These are phyloP conservation scores for Trifolium fragiferum DNA, from an alignment of 306 rosid genomes.

Conservation along the genomic window DNA sequence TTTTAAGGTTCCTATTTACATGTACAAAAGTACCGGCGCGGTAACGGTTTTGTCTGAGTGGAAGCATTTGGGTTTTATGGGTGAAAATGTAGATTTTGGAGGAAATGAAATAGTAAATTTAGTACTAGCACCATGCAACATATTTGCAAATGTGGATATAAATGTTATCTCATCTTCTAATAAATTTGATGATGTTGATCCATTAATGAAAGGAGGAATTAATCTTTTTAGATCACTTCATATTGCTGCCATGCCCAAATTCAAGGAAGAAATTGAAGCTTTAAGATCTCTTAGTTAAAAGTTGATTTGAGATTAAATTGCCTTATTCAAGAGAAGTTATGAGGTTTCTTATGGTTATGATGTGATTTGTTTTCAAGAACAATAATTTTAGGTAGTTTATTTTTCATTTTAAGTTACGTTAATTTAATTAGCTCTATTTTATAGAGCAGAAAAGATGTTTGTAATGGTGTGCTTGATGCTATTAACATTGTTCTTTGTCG, in stretches of 20 bases:
- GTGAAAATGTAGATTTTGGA: constrained; percentile 44
- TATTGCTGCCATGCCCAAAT: constrained; percentile 31
- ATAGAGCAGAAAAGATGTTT: no score
- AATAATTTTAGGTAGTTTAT: no score
- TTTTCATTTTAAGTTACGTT: no score
- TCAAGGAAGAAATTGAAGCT: constrained; percentile 46
- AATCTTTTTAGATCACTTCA: constrained; percentile 41
- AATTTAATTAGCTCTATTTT: no score
- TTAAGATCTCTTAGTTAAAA: constrained; percentile 11
- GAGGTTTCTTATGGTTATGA: no score
- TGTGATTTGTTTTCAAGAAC: no score
- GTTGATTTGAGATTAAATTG: neutral
- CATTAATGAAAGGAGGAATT: constrained; percentile 44
- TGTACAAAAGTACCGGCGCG: constrained; percentile 36
- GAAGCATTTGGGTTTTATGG: constrained; percentile 40
- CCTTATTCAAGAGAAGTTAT: no score
- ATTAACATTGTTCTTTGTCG: no score
- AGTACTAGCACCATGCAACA: constrained; percentile 36
- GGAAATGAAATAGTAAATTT: constrained; percentile 13
- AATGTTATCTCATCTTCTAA: constrained; percentile 37
- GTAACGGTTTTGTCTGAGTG: constrained; percentile 39
- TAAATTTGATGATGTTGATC: constrained; percentile 25
- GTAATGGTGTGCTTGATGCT: no score
- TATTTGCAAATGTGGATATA: constrained; percentile 36
- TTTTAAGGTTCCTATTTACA: neutral